Evolutionary conservation across 2,329 filamentous ascomycete species (phyloP).

Genomic region (Aureobasidium melanogenum): DNA sequence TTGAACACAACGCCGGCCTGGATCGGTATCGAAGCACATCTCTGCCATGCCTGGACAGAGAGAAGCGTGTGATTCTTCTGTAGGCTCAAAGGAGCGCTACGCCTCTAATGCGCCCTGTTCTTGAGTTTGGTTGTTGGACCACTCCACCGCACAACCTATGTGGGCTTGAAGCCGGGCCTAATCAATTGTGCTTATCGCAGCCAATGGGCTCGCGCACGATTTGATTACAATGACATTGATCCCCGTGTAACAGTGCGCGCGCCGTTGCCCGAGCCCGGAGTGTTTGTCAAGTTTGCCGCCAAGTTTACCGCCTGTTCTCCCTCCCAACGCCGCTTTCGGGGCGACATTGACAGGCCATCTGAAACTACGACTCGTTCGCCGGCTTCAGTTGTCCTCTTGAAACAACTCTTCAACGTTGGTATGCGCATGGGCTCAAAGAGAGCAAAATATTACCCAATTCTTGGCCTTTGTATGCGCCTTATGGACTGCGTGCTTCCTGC

Average conservation of each 20-base stretch:
- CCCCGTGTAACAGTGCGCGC: constrained; percentile 9
- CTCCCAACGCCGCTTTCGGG: constrained; percentile 6
- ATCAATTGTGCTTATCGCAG: constrained; percentile 10
- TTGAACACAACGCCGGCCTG: constrained; percentile 1
- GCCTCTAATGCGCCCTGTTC: not conserved
- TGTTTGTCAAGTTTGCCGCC: constrained; percentile 3
- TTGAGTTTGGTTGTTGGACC: constrained; percentile 3
- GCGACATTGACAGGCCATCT: not conserved
- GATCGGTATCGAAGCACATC: not conserved
- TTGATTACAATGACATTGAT: constrained; percentile 9
- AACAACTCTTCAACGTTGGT: constrained; percentile 2
- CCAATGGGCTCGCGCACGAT: constrained; percentile 8
- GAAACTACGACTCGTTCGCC: constrained; percentile 1
- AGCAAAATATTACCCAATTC: not conserved
- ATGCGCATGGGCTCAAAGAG: not conserved
- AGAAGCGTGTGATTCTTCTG: not conserved
- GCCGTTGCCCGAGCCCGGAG: not conserved
- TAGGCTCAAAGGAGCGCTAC: not conserved
- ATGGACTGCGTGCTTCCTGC: not conserved
- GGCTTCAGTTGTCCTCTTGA: not conserved
- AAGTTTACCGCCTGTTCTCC: not conserved
- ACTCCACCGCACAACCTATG: constrained; percentile 4
- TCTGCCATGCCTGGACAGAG: not conserved
- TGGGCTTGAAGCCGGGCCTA: constrained; percentile 5
- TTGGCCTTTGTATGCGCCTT: not conserved